Evolutionary conservation across 306 rosid species (phyloP), one percentile per base, ranked within the genome.

Genomic region (Vigna radiata): DNA sequence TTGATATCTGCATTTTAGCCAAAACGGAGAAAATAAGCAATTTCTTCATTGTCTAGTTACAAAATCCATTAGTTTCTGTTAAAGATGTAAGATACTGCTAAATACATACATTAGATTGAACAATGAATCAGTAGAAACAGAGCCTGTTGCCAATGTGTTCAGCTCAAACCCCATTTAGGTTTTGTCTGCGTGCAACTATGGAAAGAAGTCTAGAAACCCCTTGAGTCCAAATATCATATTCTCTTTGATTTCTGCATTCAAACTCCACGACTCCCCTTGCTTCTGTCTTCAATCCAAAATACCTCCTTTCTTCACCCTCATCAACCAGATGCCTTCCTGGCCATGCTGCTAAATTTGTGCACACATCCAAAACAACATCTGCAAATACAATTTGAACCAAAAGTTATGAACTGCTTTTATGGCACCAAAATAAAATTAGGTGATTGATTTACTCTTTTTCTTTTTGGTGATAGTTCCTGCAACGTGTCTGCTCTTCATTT

Each of bases 381-480:
- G 86, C 43, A 76, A 5, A 8, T 44, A 81, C 62, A 63, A 70
- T 66, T 14, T 31, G 15, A 2, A 49, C 13, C 36, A 67, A 4
- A 39, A 65, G 4, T 79, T 62, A 44, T 71, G 8, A 59, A 4
- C 44, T 53, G 4, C 47, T 54, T 15, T 36, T 2, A 58, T 54
- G 71, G 18, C 17, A 65, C 15, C 39, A 62, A 82, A 52, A 15
- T 29, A 29, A 76, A 15, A 25, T 52, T 17, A 47, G 50, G 7
- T 15, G 66, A 27, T 48, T 69, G n/a, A 87, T 85, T 85, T 80
- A 96, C 99, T 88, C 89, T 91, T 96, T 77, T 92, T 96, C 98
- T 96, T 96, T 80, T 96, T 96, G 66, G 99, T 96, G 53, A 96
- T 83, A 63, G 97, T 92, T 85, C 97, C 97, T 25, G 88, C 99